phyloP scores from a whole-genome alignment of 225 moss, liverwort and hornwort species.

The Physcomitrellopsis africana region DNA sequence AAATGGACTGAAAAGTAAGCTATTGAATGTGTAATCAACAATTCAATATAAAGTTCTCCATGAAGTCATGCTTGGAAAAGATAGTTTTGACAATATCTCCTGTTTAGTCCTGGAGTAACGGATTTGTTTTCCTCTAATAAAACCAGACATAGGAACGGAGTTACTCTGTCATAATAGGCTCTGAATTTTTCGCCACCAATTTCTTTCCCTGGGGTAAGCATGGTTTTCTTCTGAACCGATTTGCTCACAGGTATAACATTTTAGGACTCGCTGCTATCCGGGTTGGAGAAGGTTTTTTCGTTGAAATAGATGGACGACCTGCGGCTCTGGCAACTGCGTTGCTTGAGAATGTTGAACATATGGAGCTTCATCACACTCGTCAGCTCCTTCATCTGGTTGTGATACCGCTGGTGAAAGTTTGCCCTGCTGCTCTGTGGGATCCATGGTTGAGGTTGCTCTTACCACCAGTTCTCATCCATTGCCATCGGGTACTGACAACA shows the following conservation, averaged over 20 bases:
- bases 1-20: background rate
- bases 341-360: slow-evolving; percentile 57
- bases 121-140: slow-evolving; percentile 5
- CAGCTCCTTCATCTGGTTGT: slow-evolving; percentile 61
- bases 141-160: background rate
- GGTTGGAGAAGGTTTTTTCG: slow-evolving; percentile 59
- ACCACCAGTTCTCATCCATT: slow-evolving; percentile 57
- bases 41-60: too few species aligned
- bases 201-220: background rate
- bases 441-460: slow-evolving; percentile 56
- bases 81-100: too few species aligned
- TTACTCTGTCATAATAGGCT: background rate
- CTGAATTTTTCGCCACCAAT: background rate
- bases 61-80: too few species aligned
- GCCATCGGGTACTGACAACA: slow-evolving; percentile 54
- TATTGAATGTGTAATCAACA: too few species aligned
- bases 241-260: slow-evolving; percentile 55
- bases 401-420: slow-evolving; percentile 47
- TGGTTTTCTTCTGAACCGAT: too few species aligned
- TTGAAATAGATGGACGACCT: slow-evolving; percentile 60
- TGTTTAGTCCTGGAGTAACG: too few species aligned
- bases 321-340: slow-evolving; percentile 57
- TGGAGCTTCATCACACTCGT: slow-evolving; percentile 76
- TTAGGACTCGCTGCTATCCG: slow-evolving; percentile 62
- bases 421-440: slow-evolving; percentile 55